Evolutionary conservation across 495 filamentous ascomycete species (phyloP).

Genomic region (Xanthoparmelia taractica): DNA sequence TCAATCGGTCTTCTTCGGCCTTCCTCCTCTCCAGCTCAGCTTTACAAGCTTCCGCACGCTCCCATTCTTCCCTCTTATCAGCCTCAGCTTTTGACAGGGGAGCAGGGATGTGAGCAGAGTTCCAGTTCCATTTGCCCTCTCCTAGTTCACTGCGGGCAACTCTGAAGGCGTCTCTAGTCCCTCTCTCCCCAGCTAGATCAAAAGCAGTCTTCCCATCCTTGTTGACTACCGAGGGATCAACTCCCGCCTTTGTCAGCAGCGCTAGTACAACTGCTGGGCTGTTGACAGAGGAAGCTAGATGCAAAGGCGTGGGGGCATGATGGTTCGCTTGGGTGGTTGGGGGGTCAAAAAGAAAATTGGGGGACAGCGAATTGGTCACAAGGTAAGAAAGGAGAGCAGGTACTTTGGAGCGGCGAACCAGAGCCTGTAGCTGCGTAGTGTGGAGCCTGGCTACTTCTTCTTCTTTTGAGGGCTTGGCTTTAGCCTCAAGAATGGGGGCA

Average conservation of each 20-base stretch:
- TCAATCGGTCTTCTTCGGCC: constrained; percentile 56
- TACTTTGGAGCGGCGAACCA: constrained; percentile 84
- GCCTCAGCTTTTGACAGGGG: constrained; percentile 60
- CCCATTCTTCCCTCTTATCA: constrained; percentile 53
- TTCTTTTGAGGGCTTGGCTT: constrained; percentile 59
- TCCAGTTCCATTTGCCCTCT: constrained; percentile 64
- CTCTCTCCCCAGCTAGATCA: constrained; percentile 76
- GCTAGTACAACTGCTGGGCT: constrained; percentile 63
- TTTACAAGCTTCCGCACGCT: constrained; percentile 49
- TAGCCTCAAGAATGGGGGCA: constrained; percentile 36
- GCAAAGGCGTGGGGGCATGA: constrained; percentile 79
- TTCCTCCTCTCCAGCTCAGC: constrained; percentile 53
- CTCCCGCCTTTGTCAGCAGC: constrained; percentile 64
- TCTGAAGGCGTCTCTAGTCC: constrained; percentile 86
- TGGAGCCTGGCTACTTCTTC: constrained; percentile 74
- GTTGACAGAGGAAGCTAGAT: constrained; percentile 75
- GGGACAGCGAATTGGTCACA: constrained; percentile 55
- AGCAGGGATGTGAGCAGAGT: constrained; percentile 59
- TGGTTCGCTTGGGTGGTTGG: constrained; percentile 58
- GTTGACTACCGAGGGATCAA: constrained; percentile 66
- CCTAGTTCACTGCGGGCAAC: constrained; percentile 76
- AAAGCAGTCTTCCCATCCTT: constrained; percentile 66
- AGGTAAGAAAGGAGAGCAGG: constrained; percentile 83
- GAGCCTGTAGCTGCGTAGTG: constrained; percentile 75
- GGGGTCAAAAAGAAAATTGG: constrained; percentile 69